A percentile compares a stretch with the other conserved stretches of the same genome.
Evolutionary conservation across 768 basidiomycete genomes (phyloP).

Genomic region (Termitomyces bulborhizus): DNA sequence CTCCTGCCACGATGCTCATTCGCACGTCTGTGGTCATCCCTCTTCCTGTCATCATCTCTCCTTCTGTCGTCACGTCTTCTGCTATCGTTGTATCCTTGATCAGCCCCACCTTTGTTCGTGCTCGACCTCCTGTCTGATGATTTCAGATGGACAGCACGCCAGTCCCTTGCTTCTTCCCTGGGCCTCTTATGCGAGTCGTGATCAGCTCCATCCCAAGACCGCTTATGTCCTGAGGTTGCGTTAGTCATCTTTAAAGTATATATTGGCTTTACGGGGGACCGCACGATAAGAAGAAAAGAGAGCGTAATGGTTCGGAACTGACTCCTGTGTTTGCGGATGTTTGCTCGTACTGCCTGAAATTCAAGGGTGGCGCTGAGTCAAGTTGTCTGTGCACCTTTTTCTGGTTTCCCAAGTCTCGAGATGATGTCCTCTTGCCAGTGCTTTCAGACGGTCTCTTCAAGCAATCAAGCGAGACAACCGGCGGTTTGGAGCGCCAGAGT

Average conservation of each 20-base stretch:
- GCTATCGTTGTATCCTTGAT: slow-evolving; percentile 25
- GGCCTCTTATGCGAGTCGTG: slow-evolving; percentile 47
- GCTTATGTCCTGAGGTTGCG: slow-evolving; percentile 79
- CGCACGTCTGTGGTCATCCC: slow-evolving; percentile 27
- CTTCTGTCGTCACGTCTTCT: slow-evolving; percentile 23
- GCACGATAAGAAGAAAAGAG: slow-evolving; percentile 55
- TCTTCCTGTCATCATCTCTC: slow-evolving; percentile 28
- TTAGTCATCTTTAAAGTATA: slow-evolving; percentile 62
- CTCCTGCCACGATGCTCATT: slow-evolving; percentile 29
- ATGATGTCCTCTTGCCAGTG: too few species aligned
- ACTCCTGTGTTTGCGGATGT: slow-evolving; percentile 1
- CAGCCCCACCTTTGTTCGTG: slow-evolving; percentile 28
- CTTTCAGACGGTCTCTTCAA: too few species aligned
- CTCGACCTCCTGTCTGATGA: slow-evolving; percentile 23
- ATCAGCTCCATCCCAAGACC: slow-evolving; percentile 59
- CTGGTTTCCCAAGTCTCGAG: too few species aligned
- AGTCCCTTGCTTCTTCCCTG: slow-evolving; percentile 52
- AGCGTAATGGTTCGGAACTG: neutral
- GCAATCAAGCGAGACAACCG: too few species aligned
- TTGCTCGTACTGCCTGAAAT: neutral
- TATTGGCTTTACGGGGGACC: slow-evolving; percentile 67
- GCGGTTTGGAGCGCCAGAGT: too few species aligned
- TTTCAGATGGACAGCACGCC: slow-evolving; percentile 64
- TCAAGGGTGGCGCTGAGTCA: too few species aligned
- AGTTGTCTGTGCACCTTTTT: too few species aligned